phyloP scores from a whole-genome alignment of 768 basidiomycete species.

The Lactifluus pinguis region DNA sequence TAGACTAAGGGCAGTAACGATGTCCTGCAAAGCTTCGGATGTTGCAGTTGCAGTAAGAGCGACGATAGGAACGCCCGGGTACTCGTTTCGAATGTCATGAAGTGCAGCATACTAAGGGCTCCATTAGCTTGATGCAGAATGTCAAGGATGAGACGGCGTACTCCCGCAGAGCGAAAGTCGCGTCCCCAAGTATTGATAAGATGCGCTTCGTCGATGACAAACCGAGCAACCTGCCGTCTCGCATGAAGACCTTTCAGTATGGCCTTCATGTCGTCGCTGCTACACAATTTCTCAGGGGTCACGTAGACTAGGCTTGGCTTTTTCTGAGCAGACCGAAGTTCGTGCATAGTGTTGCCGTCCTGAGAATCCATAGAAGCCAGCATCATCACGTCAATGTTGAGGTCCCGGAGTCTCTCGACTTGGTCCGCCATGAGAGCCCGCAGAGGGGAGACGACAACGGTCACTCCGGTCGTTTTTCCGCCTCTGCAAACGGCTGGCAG shows the following conservation, averaged over 20 bases:
- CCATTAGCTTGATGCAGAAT: not conserved
- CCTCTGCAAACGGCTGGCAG: slow-evolving; percentile 76
- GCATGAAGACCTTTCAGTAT: slow-evolving; percentile 53
- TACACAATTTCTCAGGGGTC: slow-evolving; percentile 82
- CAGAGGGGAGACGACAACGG: slow-evolving; percentile 86
- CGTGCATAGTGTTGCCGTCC: slow-evolving; percentile 28
- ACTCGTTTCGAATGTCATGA: slow-evolving; percentile 56
- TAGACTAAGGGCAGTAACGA: slow-evolving; percentile 62
- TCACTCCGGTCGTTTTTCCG: slow-evolving; percentile 71
- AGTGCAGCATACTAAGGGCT: slow-evolving; percentile 26
- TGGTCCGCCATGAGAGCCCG: slow-evolving; percentile 88
- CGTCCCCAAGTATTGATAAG: slow-evolving; percentile 93
- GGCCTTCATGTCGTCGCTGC: slow-evolving; percentile 45
- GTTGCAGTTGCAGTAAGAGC: slow-evolving; percentile 96
- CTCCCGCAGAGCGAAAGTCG: slow-evolving; percentile 59
- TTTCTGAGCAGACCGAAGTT: slow-evolving; percentile 36
- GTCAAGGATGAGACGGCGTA: slow-evolving; percentile 1
- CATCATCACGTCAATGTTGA: slow-evolving; percentile 55
- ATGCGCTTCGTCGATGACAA: slow-evolving; percentile 96
- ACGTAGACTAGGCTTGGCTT: slow-evolving; percentile 73
- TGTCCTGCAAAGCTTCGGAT: slow-evolving; percentile 65
- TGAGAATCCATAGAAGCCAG: slow-evolving; percentile 30
- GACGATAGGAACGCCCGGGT: slow-evolving; percentile 82
- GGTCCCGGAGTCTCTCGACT: slow-evolving; percentile 53
- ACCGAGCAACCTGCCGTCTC: slow-evolving; percentile 59